Evolutionary conservation across 495 filamentous ascomycete species (phyloP).

Genomic region (Peziza echinospora): DNA sequence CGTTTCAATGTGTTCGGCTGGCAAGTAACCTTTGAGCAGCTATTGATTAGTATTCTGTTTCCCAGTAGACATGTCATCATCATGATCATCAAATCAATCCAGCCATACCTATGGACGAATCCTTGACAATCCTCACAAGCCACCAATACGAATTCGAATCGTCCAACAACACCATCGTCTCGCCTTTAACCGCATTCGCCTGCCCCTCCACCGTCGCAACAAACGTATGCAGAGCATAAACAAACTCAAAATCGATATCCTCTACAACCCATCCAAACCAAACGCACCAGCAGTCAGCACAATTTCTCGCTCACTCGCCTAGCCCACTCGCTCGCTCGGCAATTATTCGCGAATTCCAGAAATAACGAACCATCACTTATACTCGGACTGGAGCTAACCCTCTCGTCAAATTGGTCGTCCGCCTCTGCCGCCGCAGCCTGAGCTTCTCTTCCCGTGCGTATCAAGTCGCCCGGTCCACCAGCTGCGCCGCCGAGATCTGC

Average conservation of each 20-base stretch:
- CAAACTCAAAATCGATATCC: conserved; percentile 99
- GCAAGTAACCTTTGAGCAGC: conserved; percentile 53
- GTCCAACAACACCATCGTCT: conserved; percentile 99
- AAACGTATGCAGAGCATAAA: conserved; percentile 95
- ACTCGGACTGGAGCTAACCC: conserved; percentile 67
- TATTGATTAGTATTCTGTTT: neutral
- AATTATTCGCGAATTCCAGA: conserved; percentile 28
- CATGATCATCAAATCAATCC: conserved; percentile 12
- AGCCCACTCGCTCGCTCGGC: conserved; percentile 21
- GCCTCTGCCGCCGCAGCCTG: conserved; percentile 40
- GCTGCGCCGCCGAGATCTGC: conserved; percentile 16
- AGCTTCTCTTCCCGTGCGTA: conserved; percentile 22
- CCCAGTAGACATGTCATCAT: no score
- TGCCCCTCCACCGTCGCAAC: conserved; percentile 95
- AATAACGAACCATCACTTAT: conserved; percentile 91
- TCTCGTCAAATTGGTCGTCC: conserved; percentile 88
- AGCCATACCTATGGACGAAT: conserved; percentile 71
- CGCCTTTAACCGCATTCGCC: conserved; percentile 92
- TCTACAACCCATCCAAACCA: conserved; percentile 37
- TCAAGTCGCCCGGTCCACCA: conserved; percentile 18
- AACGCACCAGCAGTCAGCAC: conserved; percentile 60
- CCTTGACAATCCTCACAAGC: conserved; percentile 91
- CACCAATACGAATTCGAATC: conserved; percentile 99
- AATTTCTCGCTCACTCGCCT: conserved; percentile 25
- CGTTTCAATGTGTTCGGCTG: conserved; percentile 96